Base-by-base conservation (phyloP, 1,284 basidiomycete species). In the Xerocomus nothofagi region DNA sequence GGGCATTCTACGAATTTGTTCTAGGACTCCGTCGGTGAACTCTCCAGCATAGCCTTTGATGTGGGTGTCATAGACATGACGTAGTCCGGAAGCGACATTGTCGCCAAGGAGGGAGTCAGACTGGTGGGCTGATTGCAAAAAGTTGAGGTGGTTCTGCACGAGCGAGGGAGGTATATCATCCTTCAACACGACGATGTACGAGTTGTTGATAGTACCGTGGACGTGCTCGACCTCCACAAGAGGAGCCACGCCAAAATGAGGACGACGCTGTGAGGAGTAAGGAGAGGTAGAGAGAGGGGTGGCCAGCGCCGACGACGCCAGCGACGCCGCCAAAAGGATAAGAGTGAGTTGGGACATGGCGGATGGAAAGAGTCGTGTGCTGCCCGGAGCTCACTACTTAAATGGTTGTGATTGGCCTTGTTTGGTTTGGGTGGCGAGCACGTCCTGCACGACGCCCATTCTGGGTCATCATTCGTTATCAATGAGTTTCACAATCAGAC, bases 171-270 rank as follows among this genome's bases (percentile, higher is more conserved):
- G 73, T 9, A 85, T 60, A 51, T 81, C 84, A 56, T 85, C 78
- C 78, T 91, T 93, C 63, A 97, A 78, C 68, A 92, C 80, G 69
- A 97, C 81, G 54, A 97, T 93, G 76, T 97, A 98, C 23, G 88
- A 87, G 76, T 92, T 86, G 73, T 91, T 86, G 62, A 95, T 76
- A 53, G 80, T 75, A 48, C 86, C 84, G 67, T 88, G 82, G 44
- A 80, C 78, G 61, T 87, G 82, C 53, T 82, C 72, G 51, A 64
- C 73, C 57, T 70, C 63, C 44, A 81, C 69, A 46, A 82, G 65
- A 4, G 86, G 86, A 4, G 87, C 88, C 41, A 83, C 66, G 18
- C 72, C 57, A 38, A 85, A 64, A 40, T 76, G 70, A 18, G 75
- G 69, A 41, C 75, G 73, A 31, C 73, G 66, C 37, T 72, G 68